Evolutionary conservation across 225 moss, liverwort and hornwort genomes (phyloP), one percentile per base, ranked within the genome.

Genomic region (Sphagnum contortum): DNA sequence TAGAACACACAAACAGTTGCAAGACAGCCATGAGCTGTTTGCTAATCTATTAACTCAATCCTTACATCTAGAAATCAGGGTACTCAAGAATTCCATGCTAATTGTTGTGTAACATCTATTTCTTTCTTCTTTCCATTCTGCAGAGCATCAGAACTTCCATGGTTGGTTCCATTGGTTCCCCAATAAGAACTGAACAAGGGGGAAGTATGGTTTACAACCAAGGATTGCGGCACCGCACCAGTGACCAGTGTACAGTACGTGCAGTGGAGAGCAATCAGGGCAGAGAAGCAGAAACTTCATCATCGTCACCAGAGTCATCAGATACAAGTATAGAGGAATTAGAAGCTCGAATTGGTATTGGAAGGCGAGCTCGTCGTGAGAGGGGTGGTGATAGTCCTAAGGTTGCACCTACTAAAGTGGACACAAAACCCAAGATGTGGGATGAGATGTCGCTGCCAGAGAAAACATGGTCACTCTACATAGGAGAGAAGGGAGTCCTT

Each of bases 331-430:
- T 98, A 57, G 89, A 88, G 62, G 83, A 87, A 6, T 68, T 96
- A 1, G 96, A 92, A 79, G 85, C 88, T 5, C 83, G 93, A 9
- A 67, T 93, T 44, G 98, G 98, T 13, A 65, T 98, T 61, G 80
- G 89, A 47, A 85, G 93, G 69, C 88, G 88, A 61, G 75, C 80
- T 52, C 84, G 88, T 44, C 80, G 79, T 65, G 62, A 66, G 45
- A 80, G 75, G 53, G 61, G 51, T 11, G 77, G 59, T 57, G 75
- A 44, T 57, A 54, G 70, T 12, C 66, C 76, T 48, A 59, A 79
- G 8, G 63, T 76, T 9, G 64, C 69, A 29, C 62, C 78, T 9
- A 72, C 65, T 64, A 77, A 80, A 3, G 77, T 61, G 72, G 48
- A 55, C 45, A 29, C 29, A 29, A 67, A 77, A 47, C 67, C 75